phyloP scores from a whole-genome alignment of 1,284 basidiomycete species.

The Marasmius sp. region DNA sequence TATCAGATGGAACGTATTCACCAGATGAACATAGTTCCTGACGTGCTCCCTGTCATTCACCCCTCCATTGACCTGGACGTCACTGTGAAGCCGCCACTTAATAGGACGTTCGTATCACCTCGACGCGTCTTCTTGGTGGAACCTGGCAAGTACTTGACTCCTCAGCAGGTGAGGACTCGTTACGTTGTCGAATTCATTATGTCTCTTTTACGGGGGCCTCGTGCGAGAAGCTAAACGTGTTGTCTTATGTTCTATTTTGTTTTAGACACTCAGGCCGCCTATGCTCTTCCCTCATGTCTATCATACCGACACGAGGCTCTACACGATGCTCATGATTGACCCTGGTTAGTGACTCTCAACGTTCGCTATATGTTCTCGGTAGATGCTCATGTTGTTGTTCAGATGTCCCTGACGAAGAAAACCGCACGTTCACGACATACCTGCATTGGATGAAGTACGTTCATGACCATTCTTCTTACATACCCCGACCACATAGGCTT shows the following conservation, averaged over 20 bases:
- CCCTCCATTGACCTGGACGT: conserved; percentile 77
- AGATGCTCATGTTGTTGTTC: conserved; percentile 7
- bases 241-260: conserved; percentile 6
- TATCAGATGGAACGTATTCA: conserved; percentile 88
- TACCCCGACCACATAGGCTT: background rate
- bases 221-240: background rate
- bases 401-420: conserved; percentile 80
- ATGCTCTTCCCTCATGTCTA: conserved; percentile 72
- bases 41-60: conserved; percentile 73
- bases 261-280: conserved; percentile 63
- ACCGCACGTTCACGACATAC: conserved; percentile 67
- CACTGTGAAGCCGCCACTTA: conserved; percentile 43
- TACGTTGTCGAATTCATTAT: background rate
- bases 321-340: conserved; percentile 89
- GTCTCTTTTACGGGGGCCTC: background rate
- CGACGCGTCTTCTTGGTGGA: conserved; percentile 55
- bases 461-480: conserved; percentile 2
- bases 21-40: conserved; percentile 90
- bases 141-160: conserved; percentile 66
- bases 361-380: background rate
- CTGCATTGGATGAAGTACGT: conserved; percentile 87
- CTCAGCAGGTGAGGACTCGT: conserved; percentile 54
- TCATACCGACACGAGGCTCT: conserved; percentile 78
- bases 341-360: conserved; percentile 49
- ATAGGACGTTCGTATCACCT: conserved; percentile 28